Percentiles rank a stretch among this genome's conserved stretches.
phyloP scores from a whole-genome alignment of 805 yeast species.

The Ascoidea asiatica region DNA sequence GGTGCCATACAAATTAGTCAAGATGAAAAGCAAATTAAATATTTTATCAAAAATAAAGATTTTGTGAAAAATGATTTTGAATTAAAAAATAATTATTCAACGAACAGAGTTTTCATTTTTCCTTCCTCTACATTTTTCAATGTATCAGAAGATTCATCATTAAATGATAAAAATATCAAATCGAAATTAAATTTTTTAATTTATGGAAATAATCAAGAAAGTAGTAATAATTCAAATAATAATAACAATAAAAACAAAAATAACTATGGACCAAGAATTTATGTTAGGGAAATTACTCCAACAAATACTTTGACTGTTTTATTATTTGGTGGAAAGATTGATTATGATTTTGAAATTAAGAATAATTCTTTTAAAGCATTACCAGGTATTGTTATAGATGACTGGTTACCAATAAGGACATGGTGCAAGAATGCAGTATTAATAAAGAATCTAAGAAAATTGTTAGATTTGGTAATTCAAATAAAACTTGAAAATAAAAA shows the following conservation, averaged over 20 bases:
- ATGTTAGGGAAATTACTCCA: slow-evolving; percentile 68
- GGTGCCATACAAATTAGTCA: slow-evolving; percentile 85
- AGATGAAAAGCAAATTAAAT: slow-evolving; percentile 58
- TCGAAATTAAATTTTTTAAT: not conserved
- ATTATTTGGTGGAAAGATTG: slow-evolving; percentile 69
- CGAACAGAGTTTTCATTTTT: slow-evolving; percentile 67
- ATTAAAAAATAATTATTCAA: slow-evolving; percentile 22
- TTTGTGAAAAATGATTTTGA: slow-evolving; percentile 16
- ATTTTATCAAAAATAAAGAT: slow-evolving; percentile 58
- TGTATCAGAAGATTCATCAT: slow-evolving; percentile 24
- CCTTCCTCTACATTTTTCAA: slow-evolving; percentile 73
- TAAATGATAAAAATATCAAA: slow-evolving; percentile 21
- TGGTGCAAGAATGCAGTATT: slow-evolving; percentile 93
- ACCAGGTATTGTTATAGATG: slow-evolving; percentile 76
- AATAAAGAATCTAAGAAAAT: slow-evolving; percentile 49
- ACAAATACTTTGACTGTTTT: slow-evolving; percentile 56
- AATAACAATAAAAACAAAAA: slow-evolving; percentile 28
- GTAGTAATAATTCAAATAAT: slow-evolving; percentile 16
- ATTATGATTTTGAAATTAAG: slow-evolving; percentile 36
- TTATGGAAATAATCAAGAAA: not conserved
- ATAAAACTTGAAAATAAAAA: slow-evolving; percentile 25
- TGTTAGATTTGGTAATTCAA: slow-evolving; percentile 58
- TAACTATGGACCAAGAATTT: slow-evolving; percentile 57
- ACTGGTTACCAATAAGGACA: slow-evolving; percentile 83
- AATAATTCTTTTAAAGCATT: slow-evolving; percentile 32